These are phyloP conservation scores for Penicillium simplicissimum DNA, from an alignment of 495 filamentous ascomycete genomes.

Conservation along the genomic window DNA sequence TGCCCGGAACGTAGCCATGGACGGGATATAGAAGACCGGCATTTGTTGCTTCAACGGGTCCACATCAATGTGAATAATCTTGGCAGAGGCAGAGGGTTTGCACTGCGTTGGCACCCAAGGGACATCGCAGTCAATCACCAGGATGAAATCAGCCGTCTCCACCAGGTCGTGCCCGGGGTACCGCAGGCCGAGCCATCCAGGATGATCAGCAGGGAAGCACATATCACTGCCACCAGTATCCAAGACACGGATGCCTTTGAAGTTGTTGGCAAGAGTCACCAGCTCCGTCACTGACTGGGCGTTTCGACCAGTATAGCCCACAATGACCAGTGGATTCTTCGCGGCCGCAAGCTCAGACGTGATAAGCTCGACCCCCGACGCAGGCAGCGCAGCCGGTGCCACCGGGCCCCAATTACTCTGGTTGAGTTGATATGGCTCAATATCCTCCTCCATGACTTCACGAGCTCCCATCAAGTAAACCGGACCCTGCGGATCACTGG, in stretches of 20 bases:
- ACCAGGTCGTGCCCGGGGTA: slow-evolving; percentile 78
- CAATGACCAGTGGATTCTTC: slow-evolving; percentile 74
- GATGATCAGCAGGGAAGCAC: slow-evolving; percentile 88
- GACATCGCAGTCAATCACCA: slow-evolving; percentile 84
- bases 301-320: slow-evolving; percentile 80
- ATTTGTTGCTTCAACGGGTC: slow-evolving; percentile 89
- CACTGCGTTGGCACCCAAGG: slow-evolving; percentile 69
- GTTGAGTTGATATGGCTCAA: slow-evolving; percentile 75
- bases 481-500: slow-evolving; percentile 76
- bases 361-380: slow-evolving; percentile 64
- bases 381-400: slow-evolving; percentile 70
- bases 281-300: slow-evolving; percentile 68
- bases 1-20: slow-evolving; percentile 72
- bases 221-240: slow-evolving; percentile 93
- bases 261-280: slow-evolving; percentile 72
- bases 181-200: slow-evolving; percentile 69
- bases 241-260: slow-evolving; percentile 79
- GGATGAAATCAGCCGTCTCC: slow-evolving; percentile 75
- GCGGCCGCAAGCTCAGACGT: slow-evolving; percentile 70
- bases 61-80: slow-evolving; percentile 80
- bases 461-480: slow-evolving; percentile 83
- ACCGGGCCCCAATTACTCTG: slow-evolving; percentile 75
- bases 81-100: slow-evolving; percentile 55
- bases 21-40: slow-evolving; percentile 76
- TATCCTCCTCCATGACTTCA: slow-evolving; percentile 92